Evolutionary conservation across 1,284 basidiomycete species (phyloP).

Genomic region (Hypsizygus ulmarius): DNA sequence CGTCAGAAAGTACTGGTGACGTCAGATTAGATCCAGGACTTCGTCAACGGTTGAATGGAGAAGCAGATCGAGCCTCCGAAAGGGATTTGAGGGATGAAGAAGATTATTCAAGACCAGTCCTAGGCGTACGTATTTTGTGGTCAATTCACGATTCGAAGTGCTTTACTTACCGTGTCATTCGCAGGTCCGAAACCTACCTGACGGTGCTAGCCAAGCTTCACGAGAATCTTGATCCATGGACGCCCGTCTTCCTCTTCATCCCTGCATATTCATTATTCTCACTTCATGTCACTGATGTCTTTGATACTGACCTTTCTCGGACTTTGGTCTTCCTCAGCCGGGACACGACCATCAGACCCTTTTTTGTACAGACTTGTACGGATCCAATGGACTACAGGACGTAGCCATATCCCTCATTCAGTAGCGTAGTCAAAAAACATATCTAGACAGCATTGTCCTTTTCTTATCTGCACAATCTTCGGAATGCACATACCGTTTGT

Average conservation of each 20-base stretch:
- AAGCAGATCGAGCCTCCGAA: slow-evolving; percentile 29
- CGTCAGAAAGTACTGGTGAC: slow-evolving; percentile 36
- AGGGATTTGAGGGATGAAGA: slow-evolving; percentile 48
- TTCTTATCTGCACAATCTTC: too few species aligned
- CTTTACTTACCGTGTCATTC: slow-evolving; percentile 1
- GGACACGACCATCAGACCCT: slow-evolving; percentile 8
- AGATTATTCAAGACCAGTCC: slow-evolving; percentile 55
- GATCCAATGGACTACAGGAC: slow-evolving; percentile 13
- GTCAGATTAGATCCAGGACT: slow-evolving; percentile 45
- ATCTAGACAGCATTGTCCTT: too few species aligned
- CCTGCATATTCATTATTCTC: not conserved
- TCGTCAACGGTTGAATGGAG: slow-evolving; percentile 35
- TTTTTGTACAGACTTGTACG: slow-evolving; percentile 12
- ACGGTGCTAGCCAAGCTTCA: slow-evolving; percentile 40
- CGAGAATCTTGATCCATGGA: slow-evolving; percentile 21
- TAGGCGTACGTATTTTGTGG: slow-evolving; percentile 44
- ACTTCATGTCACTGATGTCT: slow-evolving; percentile 1
- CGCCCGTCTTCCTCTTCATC: not conserved
- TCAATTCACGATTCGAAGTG: not conserved
- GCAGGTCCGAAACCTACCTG: slow-evolving; percentile 52
- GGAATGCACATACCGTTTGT: too few species aligned
- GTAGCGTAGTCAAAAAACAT: slow-evolving; percentile 8
- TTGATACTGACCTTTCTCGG: slow-evolving; percentile 4
- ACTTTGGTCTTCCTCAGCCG: slow-evolving; percentile 10
- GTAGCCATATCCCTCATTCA: slow-evolving; percentile 11